Base-by-base conservation (phyloP, 2,329 filamentous ascomycete species). In the Sarocladium kiliense region DNA sequence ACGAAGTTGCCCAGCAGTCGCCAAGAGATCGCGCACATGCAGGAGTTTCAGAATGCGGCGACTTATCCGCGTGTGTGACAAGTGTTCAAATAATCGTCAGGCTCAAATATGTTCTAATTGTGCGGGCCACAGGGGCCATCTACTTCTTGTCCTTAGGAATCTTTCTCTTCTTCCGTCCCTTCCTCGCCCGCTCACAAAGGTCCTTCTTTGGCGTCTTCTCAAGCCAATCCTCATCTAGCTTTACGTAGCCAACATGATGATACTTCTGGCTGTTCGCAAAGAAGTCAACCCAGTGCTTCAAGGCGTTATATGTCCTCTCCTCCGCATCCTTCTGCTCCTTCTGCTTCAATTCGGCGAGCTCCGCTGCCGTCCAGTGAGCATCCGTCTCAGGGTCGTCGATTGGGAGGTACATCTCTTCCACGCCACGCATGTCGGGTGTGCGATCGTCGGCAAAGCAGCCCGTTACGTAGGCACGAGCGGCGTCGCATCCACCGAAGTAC, bases 361-460 rank as follows among this genome's bases (percentile, higher is more conserved):
- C 77, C 14, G 75, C 77, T 18, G 80, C 74, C 34, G 71, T 74
- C 72, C 77, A 86, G 64, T 80, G 71, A 34, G 66, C 63, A 68
- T 92, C 88, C 25, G 88, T 79, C 55, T 77, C 75, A 1, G 79
- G 75, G 64, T 86, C 78, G 67, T 87, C 83, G 32, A 83, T 63
- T 1, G 84, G 84, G 9, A 93, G 68, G 72, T 84, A 97, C 82
- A 95, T 94, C 59, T 86, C 81, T 74, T 97, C 94, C 3, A 90
- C 87, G 45, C 94, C 94, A 58, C 89, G 82, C 68, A 97, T 74
- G 73, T 99, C 94, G 3, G 88, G 80, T 2, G 86, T 94, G 30
- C 86, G 77, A 76, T 99, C 94, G 60, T 91, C 87, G 37, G 82
- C 76, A 74, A 99, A 99, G 71, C 94, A 99, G 18, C 90, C 91